phyloP scores from a whole-genome alignment of 352 stramenopile genomes.

The Paralagenidium karlingii region DNA sequence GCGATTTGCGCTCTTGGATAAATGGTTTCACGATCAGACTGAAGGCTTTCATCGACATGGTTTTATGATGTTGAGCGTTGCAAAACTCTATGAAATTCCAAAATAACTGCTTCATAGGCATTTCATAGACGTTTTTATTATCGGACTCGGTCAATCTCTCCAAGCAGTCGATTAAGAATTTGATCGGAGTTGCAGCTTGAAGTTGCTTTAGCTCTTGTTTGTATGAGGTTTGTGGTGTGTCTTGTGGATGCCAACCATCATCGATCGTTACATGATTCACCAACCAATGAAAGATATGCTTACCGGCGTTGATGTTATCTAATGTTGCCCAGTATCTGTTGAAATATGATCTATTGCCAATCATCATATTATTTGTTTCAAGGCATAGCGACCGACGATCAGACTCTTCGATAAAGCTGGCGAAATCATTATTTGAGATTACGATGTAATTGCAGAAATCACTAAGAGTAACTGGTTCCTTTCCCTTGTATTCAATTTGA shows the following conservation, averaged over 20 bases:
- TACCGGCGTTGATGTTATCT: background rate
- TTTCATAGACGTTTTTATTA: conserved; percentile 3
- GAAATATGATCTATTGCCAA: conserved; percentile 3
- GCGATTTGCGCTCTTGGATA: too few relatives aligned
- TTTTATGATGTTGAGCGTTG: too few relatives aligned
- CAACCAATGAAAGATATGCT: conserved; percentile 5
- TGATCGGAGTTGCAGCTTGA: conserved; percentile 8
- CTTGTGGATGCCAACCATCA: conserved; percentile 3
- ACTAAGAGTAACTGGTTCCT: background rate
- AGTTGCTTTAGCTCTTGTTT: conserved; percentile 9
- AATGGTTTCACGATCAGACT: too few relatives aligned
- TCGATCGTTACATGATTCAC: background rate
- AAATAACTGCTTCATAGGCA: conserved; percentile 4
- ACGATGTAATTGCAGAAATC: conserved; percentile 3
- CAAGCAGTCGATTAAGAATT: conserved; percentile 4
- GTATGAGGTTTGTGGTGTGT: conserved; percentile 5
- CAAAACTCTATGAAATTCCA: conserved; percentile 1
- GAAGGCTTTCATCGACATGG: too few relatives aligned
- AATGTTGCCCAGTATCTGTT: background rate
- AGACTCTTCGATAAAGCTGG: conserved; percentile 4
- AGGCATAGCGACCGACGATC: conserved; percentile 3
- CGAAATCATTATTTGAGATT: conserved; percentile 2
- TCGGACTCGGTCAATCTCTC: conserved; percentile 2
- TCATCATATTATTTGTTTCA: conserved; percentile 2
- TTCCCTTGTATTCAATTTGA: conserved; percentile 3